These are phyloP conservation scores for Paratinospora sagittata DNA, from an alignment of 164 flowering plant genomes.

Conservation along the genomic window DNA sequence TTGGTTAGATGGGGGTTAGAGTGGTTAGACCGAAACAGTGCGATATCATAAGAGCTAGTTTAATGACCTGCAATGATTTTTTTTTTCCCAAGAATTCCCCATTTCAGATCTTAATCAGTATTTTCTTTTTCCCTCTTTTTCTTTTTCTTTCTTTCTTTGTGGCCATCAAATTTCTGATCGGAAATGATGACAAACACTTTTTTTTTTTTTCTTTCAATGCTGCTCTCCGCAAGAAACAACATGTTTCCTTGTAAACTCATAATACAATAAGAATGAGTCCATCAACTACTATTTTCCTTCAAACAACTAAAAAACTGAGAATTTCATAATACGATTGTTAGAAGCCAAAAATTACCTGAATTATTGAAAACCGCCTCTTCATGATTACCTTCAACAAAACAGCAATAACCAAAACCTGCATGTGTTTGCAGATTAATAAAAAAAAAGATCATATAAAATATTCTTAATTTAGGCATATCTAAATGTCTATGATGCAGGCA, in stretches of 20 bases:
- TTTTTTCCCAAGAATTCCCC: no score
- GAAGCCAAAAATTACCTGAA: slow-evolving; percentile 57
- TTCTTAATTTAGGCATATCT: not conserved
- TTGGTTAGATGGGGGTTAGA: no score
- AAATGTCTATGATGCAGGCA: not conserved
- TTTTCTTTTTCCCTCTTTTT: no score
- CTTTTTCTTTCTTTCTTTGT: no score
- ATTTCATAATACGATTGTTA: not conserved
- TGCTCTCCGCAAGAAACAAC: not conserved
- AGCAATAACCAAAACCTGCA: slow-evolving; percentile 97
- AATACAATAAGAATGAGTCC: not conserved
- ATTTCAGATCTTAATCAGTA: no score
- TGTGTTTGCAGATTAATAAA: slow-evolving; percentile 6
- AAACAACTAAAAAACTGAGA: slow-evolving; percentile 2
- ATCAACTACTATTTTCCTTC: not conserved
- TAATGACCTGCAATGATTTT: no score
- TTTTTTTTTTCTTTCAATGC: not conserved
- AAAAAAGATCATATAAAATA: not conserved
- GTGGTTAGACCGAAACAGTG: not conserved
- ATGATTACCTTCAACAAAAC: slow-evolving; percentile 75
- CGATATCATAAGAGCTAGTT: not conserved
- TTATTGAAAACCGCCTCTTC: slow-evolving; percentile 83
- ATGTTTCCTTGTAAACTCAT: not conserved
- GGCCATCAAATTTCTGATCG: no score
- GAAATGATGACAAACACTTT: not conserved